Evolutionary conservation across 306 rosid genomes (phyloP).

Genomic region (Macrotyloma uniflorum): DNA sequence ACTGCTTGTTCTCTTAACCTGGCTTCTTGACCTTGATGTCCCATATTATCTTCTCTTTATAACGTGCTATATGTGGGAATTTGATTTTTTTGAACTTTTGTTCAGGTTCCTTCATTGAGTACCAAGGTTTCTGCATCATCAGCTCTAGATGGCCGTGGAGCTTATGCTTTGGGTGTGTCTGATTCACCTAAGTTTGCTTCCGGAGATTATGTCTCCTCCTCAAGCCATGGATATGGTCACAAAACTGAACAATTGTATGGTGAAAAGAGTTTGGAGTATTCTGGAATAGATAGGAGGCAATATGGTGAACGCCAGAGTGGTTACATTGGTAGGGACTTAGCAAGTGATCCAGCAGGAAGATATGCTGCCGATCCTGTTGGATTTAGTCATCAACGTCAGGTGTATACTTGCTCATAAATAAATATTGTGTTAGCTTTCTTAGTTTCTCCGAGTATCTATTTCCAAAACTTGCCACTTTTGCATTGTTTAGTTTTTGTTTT

Average conservation of each 20-base stretch:
- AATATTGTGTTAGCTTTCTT: constrained; percentile 22
- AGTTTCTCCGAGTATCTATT: not conserved
- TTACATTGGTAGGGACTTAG: constrained; percentile 77
- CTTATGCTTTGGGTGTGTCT: constrained; percentile 65
- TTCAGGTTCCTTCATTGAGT: constrained; percentile 65
- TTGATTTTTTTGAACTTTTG: not conserved
- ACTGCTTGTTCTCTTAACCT: not conserved
- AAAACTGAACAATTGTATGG: constrained; percentile 77
- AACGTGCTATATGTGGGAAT: not conserved
- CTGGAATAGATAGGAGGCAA: constrained; percentile 83
- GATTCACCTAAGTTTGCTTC: constrained; percentile 88
- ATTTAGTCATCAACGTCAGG: constrained; percentile 84
- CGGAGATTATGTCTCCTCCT: constrained; percentile 74
- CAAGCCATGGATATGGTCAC: constrained; percentile 81
- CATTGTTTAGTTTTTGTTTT: not conserved
- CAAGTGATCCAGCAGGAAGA: constrained; percentile 71
- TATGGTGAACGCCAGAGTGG: constrained; percentile 84
- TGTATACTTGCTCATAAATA: constrained; percentile 38
- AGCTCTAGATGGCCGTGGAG: constrained; percentile 78
- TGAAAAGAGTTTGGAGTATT: constrained; percentile 84
- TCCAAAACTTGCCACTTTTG: not conserved
- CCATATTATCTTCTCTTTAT: not conserved
- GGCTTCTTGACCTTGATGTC: constrained; percentile 1
- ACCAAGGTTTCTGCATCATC: constrained; percentile 73
- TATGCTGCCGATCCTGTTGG: constrained; percentile 79